These are phyloP conservation scores for Wallacemonas sp. DNA, from an alignment of 208 protist genomes.

Conservation along the genomic window DNA sequence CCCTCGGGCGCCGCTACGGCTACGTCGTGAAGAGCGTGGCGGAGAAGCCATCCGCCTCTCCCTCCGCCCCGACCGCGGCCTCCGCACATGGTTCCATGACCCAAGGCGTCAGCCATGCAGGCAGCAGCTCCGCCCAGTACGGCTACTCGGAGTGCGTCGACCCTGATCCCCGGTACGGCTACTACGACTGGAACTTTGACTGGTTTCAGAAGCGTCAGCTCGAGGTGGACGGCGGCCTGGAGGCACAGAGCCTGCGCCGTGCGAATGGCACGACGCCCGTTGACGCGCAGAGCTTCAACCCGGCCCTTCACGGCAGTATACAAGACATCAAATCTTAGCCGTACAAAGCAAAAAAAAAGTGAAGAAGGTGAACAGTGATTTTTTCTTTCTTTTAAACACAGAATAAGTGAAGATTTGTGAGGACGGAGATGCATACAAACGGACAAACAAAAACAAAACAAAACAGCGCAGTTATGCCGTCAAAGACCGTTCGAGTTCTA, in stretches of 20 bases:
- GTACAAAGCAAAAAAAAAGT: neutral
- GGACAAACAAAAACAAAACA: no score
- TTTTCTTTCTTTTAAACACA: no score
- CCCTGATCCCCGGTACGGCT: conserved; percentile 28
- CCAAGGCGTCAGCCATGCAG: conserved; percentile 1
- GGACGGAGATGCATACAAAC: no score
- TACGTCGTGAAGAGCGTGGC: conserved; percentile 6
- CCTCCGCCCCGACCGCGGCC: neutral
- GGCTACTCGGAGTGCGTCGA: conserved; percentile 21
- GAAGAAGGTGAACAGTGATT: no score
- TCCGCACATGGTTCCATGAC: conserved; percentile 11
- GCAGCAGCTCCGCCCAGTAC: conserved; percentile 4
- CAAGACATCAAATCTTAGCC: conserved; percentile 4
- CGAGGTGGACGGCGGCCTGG: conserved; percentile 42
- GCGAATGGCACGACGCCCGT: neutral
- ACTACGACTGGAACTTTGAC: conserved; percentile 86
- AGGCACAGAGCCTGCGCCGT: conserved; percentile 2
- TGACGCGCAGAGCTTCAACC: conserved; percentile 1
- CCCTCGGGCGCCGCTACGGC: conserved; percentile 34
- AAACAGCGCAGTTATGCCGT: no score
- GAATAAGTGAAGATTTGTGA: no score
- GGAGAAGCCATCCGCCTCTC: neutral
- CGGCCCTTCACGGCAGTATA: conserved; percentile 12
- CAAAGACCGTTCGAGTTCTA: no score
- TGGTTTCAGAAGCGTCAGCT: conserved; percentile 76